phyloP scores from a whole-genome alignment of 129 eudicot species.

The Artemisia tridentata region DNA sequence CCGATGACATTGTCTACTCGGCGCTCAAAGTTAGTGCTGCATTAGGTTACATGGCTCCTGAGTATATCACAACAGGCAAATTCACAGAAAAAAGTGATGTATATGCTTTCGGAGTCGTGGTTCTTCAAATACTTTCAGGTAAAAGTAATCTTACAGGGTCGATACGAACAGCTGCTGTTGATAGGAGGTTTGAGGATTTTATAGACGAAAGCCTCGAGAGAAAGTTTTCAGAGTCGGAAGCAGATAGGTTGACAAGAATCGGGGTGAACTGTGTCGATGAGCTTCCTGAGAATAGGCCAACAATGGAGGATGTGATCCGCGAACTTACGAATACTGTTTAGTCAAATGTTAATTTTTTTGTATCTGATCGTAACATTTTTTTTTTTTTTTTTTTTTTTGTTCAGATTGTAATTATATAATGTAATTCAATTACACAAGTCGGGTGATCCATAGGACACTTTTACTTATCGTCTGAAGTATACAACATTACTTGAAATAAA shows the following conservation, averaged over 20 bases:
- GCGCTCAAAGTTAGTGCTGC: conserved; percentile 96
- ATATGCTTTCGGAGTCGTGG: conserved; percentile 79
- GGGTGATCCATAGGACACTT: not conserved
- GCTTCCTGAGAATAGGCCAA: conserved; percentile 66
- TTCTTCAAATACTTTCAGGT: conserved; percentile 78
- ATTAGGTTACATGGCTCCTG: conserved; percentile 92
- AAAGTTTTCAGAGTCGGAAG: conserved; percentile 45
- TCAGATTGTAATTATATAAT: conserved; percentile 29
- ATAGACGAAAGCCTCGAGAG: conserved; percentile 61
- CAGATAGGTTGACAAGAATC: conserved; percentile 41
- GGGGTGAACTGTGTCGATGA: conserved; percentile 63
- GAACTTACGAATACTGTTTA: conserved; percentile 36
- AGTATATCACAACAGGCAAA: conserved; percentile 82
- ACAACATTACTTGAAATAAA: conserved; percentile 9
- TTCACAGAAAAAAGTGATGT: conserved; percentile 91
- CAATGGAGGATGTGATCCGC: conserved; percentile 52
- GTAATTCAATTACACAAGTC: too few relatives aligned
- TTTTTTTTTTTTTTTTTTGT: conserved; percentile 9
- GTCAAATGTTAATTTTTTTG: conserved; percentile 1
- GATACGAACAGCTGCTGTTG: conserved; percentile 52
- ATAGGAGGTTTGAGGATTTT: conserved; percentile 42
- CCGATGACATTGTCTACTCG: conserved; percentile 80
- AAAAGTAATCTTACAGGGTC: conserved; percentile 44
- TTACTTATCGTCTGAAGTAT: conserved; percentile 25
- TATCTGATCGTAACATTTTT: not conserved